These are phyloP conservation scores for Candida railenensis DNA, from an alignment of 805 yeast genomes.

Conservation along the genomic window DNA sequence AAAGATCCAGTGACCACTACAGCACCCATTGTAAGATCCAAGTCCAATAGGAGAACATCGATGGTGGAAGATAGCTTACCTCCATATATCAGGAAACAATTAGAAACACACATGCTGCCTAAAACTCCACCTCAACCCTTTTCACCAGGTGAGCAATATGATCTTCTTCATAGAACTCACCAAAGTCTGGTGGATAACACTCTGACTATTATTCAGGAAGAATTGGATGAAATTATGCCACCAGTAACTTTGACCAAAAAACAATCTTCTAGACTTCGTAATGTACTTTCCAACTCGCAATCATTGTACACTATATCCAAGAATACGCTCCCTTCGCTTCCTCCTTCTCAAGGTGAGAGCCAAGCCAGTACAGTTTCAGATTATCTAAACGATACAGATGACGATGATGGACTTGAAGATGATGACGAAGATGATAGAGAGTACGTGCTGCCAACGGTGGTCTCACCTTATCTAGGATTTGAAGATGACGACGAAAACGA, in stretches of 20 bases:
- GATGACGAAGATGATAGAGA: slow-evolving; percentile 31
- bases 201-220: neutral
- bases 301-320: slow-evolving; percentile 30
- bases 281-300: slow-evolving; percentile 30
- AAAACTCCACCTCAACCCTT: slow-evolving; percentile 2
- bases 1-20: neutral
- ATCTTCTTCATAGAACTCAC: neutral
- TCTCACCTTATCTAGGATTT: slow-evolving; percentile 27
- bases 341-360: slow-evolving; percentile 8
- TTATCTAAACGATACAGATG: slow-evolving; percentile 12
- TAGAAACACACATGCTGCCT: slow-evolving; percentile 5
- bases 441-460: slow-evolving; percentile 41
- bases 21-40: slow-evolving; percentile 1
- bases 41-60: slow-evolving; percentile 25
- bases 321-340: slow-evolving; percentile 14
- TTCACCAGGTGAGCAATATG: neutral
- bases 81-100: slow-evolving; percentile 29
- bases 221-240: neutral
- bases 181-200: neutral
- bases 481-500: slow-evolving; percentile 20
- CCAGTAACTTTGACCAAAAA: neutral
- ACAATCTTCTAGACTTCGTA: neutral
- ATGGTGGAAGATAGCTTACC: slow-evolving; percentile 39
- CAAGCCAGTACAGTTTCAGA: slow-evolving; percentile 12
- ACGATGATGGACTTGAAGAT: slow-evolving; percentile 12